Evolutionary conservation across 306 rosid species (phyloP).

Genomic region (Inga oerstediana): DNA sequence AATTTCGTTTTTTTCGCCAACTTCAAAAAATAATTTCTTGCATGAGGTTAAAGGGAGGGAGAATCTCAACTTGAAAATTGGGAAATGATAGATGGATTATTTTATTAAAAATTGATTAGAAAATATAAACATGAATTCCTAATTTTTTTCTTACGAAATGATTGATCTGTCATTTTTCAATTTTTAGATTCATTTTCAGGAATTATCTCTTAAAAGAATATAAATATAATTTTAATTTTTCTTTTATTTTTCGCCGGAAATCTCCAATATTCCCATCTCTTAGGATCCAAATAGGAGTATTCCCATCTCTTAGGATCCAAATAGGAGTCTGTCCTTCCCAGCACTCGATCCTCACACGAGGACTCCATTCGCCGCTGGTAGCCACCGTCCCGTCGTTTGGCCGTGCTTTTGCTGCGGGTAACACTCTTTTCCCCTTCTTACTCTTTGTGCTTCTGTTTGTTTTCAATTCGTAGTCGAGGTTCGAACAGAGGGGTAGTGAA

Average conservation of each 20-base stretch:
- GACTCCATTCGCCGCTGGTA: not conserved
- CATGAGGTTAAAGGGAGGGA: too few relatives aligned
- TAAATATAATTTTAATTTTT: too few relatives aligned
- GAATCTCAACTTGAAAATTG: too few relatives aligned
- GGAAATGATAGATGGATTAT: too few relatives aligned
- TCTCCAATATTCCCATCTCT: not conserved
- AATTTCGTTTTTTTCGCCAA: too few relatives aligned
- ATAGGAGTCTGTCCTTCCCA: not conserved
- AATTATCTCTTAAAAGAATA: too few relatives aligned
- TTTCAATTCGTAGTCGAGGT: not conserved
- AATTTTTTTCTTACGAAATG: too few relatives aligned
- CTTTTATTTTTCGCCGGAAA: not conserved
- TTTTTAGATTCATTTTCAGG: too few relatives aligned
- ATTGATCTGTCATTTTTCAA: too few relatives aligned
- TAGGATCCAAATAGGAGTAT: not conserved
- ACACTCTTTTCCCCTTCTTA: not conserved
- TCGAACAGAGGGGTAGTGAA: not conserved
- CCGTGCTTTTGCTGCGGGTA: slow-evolving; percentile 11
- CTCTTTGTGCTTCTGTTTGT: not conserved
- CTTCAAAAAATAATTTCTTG: not conserved
- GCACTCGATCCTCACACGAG: not conserved
- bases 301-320: not conserved
- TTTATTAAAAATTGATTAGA: too few relatives aligned
- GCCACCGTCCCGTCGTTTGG: not conserved
- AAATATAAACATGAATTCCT: too few relatives aligned